Evolutionary conservation across 2,329 filamentous ascomycete genomes (phyloP).

Genomic region (Phyllosticta capitalensis): DNA sequence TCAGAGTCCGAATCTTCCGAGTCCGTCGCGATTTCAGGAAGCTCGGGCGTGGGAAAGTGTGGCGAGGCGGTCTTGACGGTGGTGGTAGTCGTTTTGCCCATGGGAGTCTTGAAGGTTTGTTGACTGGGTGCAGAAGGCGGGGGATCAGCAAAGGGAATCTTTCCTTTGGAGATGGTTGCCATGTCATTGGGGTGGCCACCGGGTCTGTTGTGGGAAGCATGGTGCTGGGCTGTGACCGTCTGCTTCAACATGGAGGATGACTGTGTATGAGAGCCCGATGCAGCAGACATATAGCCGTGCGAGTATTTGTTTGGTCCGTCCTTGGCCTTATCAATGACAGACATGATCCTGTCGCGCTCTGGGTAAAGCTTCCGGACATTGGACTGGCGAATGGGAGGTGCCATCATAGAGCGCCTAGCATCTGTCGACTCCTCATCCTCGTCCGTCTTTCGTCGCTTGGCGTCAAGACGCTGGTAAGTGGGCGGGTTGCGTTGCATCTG

Average conservation of each 20-base stretch:
- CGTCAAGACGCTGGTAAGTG: slow-evolving; percentile 54
- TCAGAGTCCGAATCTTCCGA: slow-evolving; percentile 70
- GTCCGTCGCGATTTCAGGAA: slow-evolving; percentile 93
- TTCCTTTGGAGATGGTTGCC: slow-evolving; percentile 78
- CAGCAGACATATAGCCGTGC: slow-evolving; percentile 51
- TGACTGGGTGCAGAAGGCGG: slow-evolving; percentile 8
- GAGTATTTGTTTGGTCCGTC: slow-evolving; percentile 56
- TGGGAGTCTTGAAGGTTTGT: slow-evolving; percentile 58
- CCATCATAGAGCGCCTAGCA: slow-evolving; percentile 60
- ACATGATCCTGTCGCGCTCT: slow-evolving; percentile 5
- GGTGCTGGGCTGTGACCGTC: slow-evolving; percentile 57
- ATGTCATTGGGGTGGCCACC: slow-evolving; percentile 66
- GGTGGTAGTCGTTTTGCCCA: slow-evolving; percentile 34
- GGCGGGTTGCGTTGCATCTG: slow-evolving; percentile 43
- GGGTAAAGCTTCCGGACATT: slow-evolving; percentile 56
- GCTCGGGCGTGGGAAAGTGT: slow-evolving; percentile 78
- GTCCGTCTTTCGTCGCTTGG: slow-evolving; percentile 72
- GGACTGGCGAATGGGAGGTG: slow-evolving; percentile 76
- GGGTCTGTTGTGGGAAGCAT: slow-evolving; percentile 53
- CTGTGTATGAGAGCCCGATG: slow-evolving; percentile 40
- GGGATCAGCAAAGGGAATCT: slow-evolving; percentile 73
- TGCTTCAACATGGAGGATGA: slow-evolving; percentile 50
- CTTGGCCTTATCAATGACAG: slow-evolving; percentile 13
- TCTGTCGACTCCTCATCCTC: slow-evolving; percentile 50
- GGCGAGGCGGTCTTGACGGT: slow-evolving; percentile 67